phyloP scores from a whole-genome alignment of 2,329 filamentous ascomycete genomes.

The Xylaria digitata region DNA sequence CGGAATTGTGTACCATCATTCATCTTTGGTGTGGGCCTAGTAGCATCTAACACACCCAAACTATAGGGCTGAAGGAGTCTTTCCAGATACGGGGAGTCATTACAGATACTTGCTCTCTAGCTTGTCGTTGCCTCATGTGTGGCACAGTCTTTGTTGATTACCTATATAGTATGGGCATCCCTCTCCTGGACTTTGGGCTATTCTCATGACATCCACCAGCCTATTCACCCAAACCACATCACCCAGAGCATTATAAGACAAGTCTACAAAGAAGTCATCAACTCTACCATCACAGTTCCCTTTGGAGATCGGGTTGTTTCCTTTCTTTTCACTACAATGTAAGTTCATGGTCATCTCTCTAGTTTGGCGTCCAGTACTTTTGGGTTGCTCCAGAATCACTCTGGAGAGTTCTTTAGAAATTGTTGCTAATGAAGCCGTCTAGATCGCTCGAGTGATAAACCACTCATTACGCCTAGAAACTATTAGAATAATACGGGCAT shows the following conservation, averaged over 20 bases:
- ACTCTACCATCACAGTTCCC: neutral
- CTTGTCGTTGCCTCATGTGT: conserved; percentile 18
- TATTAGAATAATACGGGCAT: neutral
- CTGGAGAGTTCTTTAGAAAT: neutral
- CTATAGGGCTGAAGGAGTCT: conserved; percentile 36
- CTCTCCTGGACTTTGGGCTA: conserved; percentile 9
- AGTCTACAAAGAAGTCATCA: neutral
- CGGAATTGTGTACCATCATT: conserved; percentile 10
- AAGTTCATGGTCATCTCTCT: conserved; percentile 1
- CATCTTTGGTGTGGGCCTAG: conserved; percentile 27
- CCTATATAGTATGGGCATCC: conserved; percentile 32
- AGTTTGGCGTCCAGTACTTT: neutral
- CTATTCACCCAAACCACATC: conserved; percentile 8
- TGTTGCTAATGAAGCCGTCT: conserved; percentile 13
- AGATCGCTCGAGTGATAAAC: conserved; percentile 18
- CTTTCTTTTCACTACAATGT: conserved; percentile 6
- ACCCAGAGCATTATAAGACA: conserved; percentile 10
- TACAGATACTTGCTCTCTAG: conserved; percentile 6
- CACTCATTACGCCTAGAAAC: neutral
- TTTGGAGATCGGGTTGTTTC: neutral
- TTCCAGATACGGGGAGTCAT: conserved; percentile 17
- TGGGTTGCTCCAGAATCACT: neutral
- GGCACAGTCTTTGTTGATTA: conserved; percentile 17
- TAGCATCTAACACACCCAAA: conserved; percentile 11
- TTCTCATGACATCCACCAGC: conserved; percentile 26